Evolutionary conservation across 306 rosid genomes (phyloP).

Genomic region (Adenanthera pavonina): DNA sequence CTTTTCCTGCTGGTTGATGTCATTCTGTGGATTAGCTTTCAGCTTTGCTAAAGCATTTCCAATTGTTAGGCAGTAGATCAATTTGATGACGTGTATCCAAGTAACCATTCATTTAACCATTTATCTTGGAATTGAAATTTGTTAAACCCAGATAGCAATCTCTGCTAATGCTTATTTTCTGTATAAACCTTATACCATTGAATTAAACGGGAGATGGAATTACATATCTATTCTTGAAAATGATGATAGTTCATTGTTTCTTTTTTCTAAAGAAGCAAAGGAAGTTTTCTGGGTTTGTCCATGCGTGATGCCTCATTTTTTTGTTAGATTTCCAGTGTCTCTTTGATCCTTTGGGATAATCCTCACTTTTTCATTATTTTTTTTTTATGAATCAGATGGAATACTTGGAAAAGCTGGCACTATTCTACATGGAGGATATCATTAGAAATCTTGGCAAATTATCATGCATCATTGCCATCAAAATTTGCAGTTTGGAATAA

Average conservation of each 20-base stretch:
- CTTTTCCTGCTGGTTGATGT: neutral
- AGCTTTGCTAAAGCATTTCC: neutral
- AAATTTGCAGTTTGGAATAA: neutral
- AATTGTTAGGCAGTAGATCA: neutral
- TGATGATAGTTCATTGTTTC: neutral
- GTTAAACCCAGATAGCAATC: neutral
- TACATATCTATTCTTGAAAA: slow-evolving; percentile 1
- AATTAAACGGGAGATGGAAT: slow-evolving; percentile 6
- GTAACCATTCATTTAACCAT: neutral
- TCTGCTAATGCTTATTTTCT: neutral
- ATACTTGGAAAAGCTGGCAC: neutral
- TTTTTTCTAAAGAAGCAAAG: slow-evolving; percentile 20
- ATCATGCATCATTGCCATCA: neutral
- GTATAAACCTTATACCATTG: slow-evolving; percentile 6
- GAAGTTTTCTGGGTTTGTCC: slow-evolving; percentile 18
- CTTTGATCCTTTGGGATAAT: neutral
- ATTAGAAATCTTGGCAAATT: neutral
- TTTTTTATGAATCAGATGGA: neutral
- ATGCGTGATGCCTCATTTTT: slow-evolving; percentile 24
- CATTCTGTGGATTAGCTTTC: neutral
- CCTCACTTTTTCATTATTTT: slow-evolving; percentile 2
- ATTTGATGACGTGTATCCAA: neutral
- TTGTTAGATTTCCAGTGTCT: neutral
- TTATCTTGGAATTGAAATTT: neutral
- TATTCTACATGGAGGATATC: neutral